A percentile compares a stretch with the other conserved stretches of the same genome.
Conservation (phyloP, 495 filamentous ascomycete genomes). For the Letharia columbiana region DNA sequence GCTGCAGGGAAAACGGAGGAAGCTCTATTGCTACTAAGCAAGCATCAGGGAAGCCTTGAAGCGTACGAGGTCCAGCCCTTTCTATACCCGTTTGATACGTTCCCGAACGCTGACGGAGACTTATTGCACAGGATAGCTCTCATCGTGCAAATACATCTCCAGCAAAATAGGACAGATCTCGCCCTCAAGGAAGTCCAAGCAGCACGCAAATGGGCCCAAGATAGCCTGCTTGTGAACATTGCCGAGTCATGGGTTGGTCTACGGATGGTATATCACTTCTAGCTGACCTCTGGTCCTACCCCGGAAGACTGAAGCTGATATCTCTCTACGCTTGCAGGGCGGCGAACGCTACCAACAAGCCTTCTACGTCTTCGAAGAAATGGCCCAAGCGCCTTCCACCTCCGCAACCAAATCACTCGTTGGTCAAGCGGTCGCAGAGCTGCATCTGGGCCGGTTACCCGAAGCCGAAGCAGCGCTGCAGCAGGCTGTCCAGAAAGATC, state of each 20-base stretch:
- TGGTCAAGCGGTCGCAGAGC: slow-evolving; percentile 82
- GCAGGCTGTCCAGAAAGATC: slow-evolving; percentile 67
- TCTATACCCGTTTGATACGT: slow-evolving; percentile 3
- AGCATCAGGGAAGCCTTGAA: slow-evolving; percentile 77
- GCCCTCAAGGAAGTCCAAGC: slow-evolving; percentile 80
- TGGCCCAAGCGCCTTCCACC: slow-evolving; percentile 74
- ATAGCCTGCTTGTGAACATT: slow-evolving; percentile 85
- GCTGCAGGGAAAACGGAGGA: slow-evolving; percentile 71
- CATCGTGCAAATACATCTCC: slow-evolving; percentile 82
- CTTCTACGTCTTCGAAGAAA: slow-evolving; percentile 97
- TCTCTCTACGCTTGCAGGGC: slow-evolving; percentile 46
- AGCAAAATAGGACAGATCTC: slow-evolving; percentile 82
- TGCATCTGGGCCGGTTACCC: slow-evolving; percentile 80
- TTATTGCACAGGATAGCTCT: slow-evolving; percentile 49
- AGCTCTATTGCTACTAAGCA: slow-evolving; percentile 64
- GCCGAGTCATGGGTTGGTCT: slow-evolving; percentile 93
- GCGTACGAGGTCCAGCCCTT: slow-evolving; percentile 46
- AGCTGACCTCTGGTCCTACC: slow-evolving; percentile 2
- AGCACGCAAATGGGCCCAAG: slow-evolving; percentile 93
- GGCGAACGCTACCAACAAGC: slow-evolving; percentile 94
- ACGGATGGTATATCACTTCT: slow-evolving; percentile 50
- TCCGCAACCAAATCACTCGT: slow-evolving; percentile 58
- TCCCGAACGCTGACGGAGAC: slow-evolving; percentile 12
- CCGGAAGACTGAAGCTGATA: background rate
- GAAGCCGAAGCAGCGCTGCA: slow-evolving; percentile 84